Conservation (phyloP, 2,329 filamentous ascomycete species). For the Aulographum hederae region DNA sequence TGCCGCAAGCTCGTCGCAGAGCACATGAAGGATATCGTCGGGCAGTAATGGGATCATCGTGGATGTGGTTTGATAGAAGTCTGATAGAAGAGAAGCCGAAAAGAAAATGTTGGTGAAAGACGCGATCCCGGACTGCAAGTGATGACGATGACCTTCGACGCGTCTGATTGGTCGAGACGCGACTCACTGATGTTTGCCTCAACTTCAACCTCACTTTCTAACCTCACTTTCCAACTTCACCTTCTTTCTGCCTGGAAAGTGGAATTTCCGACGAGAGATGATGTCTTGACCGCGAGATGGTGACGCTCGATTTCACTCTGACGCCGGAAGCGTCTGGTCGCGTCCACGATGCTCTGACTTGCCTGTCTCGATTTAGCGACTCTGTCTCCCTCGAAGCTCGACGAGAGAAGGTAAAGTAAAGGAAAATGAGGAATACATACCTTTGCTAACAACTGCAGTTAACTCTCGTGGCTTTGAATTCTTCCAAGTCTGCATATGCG, state of each 20-base stretch:
- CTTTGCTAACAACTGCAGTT: conserved; percentile 6
- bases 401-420: conserved; percentile 40
- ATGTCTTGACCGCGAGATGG: no score
- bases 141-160: no score
- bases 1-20: conserved; percentile 39
- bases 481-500: conserved; percentile 65
- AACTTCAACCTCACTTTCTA: no score
- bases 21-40: conserved; percentile 40
- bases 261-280: no score
- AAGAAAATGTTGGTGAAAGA: no score
- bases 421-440: neutral
- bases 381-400: conserved; percentile 58
- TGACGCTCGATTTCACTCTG: conserved; percentile 49
- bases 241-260: no score
- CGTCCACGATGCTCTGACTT: conserved; percentile 55
- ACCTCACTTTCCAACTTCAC: no score
- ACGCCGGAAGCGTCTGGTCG: conserved; percentile 53
- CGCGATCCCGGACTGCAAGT: no score
- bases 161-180: no score
- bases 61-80: neutral
- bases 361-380: conserved; percentile 64
- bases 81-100: no score
- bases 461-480: conserved; percentile 26
- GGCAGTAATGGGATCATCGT: conserved; percentile 20
- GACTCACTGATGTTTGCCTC: no score